phyloP scores from a whole-genome alignment of 371 early-diverging fungal genomes.

The Apophysomyces variabilis region DNA sequence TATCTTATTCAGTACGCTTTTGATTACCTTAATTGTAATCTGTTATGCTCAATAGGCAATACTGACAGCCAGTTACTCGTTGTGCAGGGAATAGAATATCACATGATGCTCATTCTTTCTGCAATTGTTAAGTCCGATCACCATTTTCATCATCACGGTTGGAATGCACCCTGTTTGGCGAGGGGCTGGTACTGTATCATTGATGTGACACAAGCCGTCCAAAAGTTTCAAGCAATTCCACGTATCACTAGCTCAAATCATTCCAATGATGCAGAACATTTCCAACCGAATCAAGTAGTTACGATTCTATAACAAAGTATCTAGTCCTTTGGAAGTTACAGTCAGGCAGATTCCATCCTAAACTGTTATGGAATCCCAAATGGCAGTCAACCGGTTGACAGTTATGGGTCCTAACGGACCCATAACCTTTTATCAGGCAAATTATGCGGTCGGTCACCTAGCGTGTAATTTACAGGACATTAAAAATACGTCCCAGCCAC shows the following conservation, averaged over 20 bases:
- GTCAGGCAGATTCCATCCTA: slow-evolving; percentile 40
- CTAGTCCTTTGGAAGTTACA: slow-evolving; percentile 41
- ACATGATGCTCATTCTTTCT: neutral
- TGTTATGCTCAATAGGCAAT: neutral
- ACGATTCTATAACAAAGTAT: slow-evolving; percentile 59
- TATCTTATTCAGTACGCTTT: neutral
- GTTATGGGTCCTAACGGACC: too few species aligned
- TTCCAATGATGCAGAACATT: slow-evolving; percentile 66
- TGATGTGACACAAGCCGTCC: slow-evolving; percentile 64
- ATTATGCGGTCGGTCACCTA: slow-evolving; percentile 31
- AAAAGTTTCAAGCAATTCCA: slow-evolving; percentile 40
- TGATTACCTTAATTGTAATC: neutral
- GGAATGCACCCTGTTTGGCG: slow-evolving; percentile 42
- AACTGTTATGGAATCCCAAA: slow-evolving; percentile 27
- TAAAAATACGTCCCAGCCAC: slow-evolving; percentile 38
- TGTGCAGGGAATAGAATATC: slow-evolving; percentile 14
- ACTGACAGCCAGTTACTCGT: slow-evolving; percentile 33
- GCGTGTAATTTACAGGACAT: slow-evolving; percentile 29
- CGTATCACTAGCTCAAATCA: slow-evolving; percentile 63
- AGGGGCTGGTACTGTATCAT: slow-evolving; percentile 69
- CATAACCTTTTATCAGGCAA: neutral
- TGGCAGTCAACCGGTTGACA: neutral
- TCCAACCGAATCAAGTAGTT: slow-evolving; percentile 39
- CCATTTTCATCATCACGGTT: slow-evolving; percentile 27
- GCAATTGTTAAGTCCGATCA: neutral